These are phyloP conservation scores for Rhytidiadelphus loreus DNA, from an alignment of 225 moss, liverwort and hornwort genomes.

Conservation along the genomic window DNA sequence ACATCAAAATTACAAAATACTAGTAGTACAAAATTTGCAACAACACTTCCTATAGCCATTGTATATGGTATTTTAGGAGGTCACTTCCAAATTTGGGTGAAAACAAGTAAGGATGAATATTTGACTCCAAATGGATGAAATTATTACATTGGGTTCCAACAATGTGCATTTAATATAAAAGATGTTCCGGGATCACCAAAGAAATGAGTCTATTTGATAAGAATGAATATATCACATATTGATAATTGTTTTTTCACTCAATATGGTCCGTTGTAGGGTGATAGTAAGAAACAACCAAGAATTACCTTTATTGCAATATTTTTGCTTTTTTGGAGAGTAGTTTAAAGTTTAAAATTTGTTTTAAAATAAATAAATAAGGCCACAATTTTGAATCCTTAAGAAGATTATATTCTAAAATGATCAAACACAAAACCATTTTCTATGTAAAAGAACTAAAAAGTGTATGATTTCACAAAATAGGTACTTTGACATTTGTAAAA, in stretches of 20 bases:
- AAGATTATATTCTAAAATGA: too few relatives aligned
- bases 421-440: too few relatives aligned
- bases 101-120: neutral
- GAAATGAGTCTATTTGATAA: neutral
- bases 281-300: too few relatives aligned
- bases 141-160: rapidly evolving
- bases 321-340: rapidly evolving
- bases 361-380: too few relatives aligned
- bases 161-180: neutral
- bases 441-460: too few relatives aligned
- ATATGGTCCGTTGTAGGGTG: too few relatives aligned
- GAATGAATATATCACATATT: too few relatives aligned
- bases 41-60: neutral
- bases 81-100: neutral
- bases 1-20: neutral
- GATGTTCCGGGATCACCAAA: rapidly evolving
- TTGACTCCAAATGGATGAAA: neutral
- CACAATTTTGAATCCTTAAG: too few relatives aligned
- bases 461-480: too few relatives aligned
- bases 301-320: too few relatives aligned
- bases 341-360: too few relatives aligned
- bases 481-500: too few relatives aligned
- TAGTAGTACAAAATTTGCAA: neutral
- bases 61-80: neutral
- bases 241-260: neutral